A percentile compares a stretch with the other conserved stretches of the same genome.
Conservation (phyloP, 148 eudicot genomes). For the Rhododendron henanense region DNA sequence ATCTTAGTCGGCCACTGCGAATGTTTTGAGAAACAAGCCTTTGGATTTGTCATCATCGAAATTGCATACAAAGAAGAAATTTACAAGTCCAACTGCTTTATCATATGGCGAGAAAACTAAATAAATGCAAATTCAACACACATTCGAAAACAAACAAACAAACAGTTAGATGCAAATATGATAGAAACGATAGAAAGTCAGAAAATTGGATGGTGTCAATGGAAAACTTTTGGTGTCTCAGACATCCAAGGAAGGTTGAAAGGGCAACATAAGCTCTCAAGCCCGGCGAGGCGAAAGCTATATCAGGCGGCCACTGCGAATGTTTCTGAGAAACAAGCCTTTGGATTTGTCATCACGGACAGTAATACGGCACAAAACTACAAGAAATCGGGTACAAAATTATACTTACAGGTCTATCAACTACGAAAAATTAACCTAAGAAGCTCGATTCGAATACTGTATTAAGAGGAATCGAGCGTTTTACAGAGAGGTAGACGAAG, state of each 20-base stretch:
- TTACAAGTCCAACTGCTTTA: not conserved
- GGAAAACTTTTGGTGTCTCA: not conserved
- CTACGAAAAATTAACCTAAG: not conserved
- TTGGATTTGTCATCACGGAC: not conserved
- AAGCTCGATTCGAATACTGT: not conserved
- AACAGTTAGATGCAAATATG: not conserved
- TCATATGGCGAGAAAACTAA: not conserved
- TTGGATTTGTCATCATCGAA: conserved; percentile 28
- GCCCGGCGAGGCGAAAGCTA: too few species aligned
- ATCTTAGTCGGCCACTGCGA: conserved; percentile 66
- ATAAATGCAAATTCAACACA: not conserved
- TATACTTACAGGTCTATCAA: not conserved
- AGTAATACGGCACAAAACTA: not conserved
- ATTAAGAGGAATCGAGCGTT: not conserved
- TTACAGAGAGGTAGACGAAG: not conserved
- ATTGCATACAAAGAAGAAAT: too few species aligned
- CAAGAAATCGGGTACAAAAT: not conserved
- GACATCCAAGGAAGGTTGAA: not conserved
- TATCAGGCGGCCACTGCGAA: not conserved
- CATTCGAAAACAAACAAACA: too few species aligned
- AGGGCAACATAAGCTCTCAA: not conserved
- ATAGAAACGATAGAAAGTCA: too few species aligned
- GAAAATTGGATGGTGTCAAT: not conserved
- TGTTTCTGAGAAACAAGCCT: conserved; percentile 55
- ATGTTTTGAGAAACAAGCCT: conserved; percentile 70